Evolutionary conservation across 257 asterid species (phyloP).

Genomic region (Scutellaria minor): DNA sequence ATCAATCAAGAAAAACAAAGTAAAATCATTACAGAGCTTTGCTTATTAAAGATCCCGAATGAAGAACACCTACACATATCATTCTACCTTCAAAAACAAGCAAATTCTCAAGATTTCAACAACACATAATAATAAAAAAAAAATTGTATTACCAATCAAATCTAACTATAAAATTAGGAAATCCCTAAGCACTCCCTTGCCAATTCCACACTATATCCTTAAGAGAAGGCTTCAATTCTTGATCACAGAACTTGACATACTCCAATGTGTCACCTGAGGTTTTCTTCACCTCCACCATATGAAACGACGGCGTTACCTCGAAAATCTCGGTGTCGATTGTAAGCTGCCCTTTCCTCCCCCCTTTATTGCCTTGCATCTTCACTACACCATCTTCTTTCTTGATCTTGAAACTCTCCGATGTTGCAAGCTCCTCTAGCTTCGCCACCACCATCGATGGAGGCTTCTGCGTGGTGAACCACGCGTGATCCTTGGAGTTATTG

Average conservation of each 20-base stretch:
- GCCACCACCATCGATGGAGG: constrained; percentile 64
- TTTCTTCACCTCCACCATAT: constrained; percentile 85
- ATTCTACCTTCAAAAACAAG: constrained; percentile 20
- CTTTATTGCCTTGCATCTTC: constrained; percentile 64
- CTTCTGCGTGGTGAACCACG: constrained; percentile 65
- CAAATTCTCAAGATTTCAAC: background rate
- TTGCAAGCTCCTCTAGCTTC: constrained; percentile 75
- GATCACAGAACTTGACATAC: constrained; percentile 70
- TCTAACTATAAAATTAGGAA: constrained; percentile 9
- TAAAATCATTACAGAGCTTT: background rate
- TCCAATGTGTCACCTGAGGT: constrained; percentile 81
- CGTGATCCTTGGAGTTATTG: constrained; percentile 36
- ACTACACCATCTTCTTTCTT: constrained; percentile 65
- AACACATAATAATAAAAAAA: background rate
- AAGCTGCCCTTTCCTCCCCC: constrained; percentile 76
- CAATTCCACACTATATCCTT: constrained; percentile 76
- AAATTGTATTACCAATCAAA: constrained; percentile 6
- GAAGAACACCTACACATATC: constrained; percentile 18
- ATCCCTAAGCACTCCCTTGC: constrained; percentile 48
- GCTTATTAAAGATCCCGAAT: background rate
- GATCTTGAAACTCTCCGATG: constrained; percentile 61
- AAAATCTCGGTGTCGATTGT: constrained; percentile 82
- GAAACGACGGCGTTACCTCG: constrained; percentile 89
- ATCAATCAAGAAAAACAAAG: constrained; percentile 2
- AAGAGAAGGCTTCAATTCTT: constrained; percentile 79